A percentile compares a stretch with the other conserved stretches of the same genome.
Conservation (phyloP, 225 moss, liverwort and hornwort genomes). For the Marchantia polymorpha region DNA sequence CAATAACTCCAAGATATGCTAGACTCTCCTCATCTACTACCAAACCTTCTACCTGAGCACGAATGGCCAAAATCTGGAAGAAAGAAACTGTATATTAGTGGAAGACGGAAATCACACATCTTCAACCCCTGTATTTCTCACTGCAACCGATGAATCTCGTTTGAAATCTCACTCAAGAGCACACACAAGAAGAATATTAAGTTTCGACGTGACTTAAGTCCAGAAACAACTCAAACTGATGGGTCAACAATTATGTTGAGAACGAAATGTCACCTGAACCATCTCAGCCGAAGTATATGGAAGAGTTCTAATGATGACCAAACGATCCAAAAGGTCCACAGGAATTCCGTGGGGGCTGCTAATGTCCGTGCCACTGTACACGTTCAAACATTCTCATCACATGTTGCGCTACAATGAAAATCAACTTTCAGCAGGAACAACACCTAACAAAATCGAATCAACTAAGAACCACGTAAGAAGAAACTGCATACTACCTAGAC, state of each 20-base stretch:
- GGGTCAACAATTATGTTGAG: too few species aligned
- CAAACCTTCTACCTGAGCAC: constrained; percentile 87
- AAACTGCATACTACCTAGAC: too few species aligned
- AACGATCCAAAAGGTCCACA: constrained; percentile 88
- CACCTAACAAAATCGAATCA: background rate
- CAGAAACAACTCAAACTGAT: background rate
- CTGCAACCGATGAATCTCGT: too few species aligned
- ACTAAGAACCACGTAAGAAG: background rate
- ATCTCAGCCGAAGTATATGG: constrained; percentile 63
- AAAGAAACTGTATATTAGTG: background rate
- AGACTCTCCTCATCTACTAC: constrained; percentile 86
- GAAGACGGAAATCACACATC: background rate
- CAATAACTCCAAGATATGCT: constrained; percentile 79
- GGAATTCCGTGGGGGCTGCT: constrained; percentile 95
- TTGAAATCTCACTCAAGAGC: background rate
- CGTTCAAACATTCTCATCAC: background rate
- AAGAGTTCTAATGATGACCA: constrained; percentile 91
- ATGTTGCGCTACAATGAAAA: too few species aligned
- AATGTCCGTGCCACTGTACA: constrained; percentile 82
- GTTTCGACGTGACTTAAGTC: background rate
- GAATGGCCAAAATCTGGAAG: constrained; percentile 78
- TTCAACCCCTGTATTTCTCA: too few species aligned
- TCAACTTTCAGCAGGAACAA: background rate
- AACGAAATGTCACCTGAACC: constrained; percentile 35
- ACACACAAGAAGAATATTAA: background rate